phyloP scores from a whole-genome alignment of 2,329 filamentous ascomycete genomes.

The Camillea tinctor region DNA sequence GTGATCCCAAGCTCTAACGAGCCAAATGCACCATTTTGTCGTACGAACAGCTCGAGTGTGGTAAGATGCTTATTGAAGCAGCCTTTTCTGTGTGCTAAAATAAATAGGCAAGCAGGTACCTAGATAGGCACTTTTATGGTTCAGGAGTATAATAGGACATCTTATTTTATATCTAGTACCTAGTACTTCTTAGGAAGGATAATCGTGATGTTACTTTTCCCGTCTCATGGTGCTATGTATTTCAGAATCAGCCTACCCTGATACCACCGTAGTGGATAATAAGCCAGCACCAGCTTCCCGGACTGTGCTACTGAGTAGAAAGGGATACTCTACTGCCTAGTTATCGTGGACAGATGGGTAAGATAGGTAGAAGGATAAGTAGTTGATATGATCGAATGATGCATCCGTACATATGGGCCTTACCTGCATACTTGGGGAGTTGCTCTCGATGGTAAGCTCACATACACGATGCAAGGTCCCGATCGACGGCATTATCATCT shows the following conservation, averaged over 20 bases:
- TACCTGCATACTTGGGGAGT: not conserved
- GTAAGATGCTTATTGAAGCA: not conserved
- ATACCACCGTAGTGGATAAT: not conserved
- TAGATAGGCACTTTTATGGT: no score
- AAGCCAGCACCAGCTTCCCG: not conserved
- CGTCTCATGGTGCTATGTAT: not conserved
- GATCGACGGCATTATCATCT: slow-evolving; percentile 9
- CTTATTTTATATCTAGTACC: not conserved
- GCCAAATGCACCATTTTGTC: not conserved
- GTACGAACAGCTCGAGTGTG: not conserved
- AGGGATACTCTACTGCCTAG: not conserved
- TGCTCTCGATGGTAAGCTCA: not conserved
- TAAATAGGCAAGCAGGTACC: no score
- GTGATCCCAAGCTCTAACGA: not conserved
- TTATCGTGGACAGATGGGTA: no score
- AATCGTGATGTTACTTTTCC: not conserved
- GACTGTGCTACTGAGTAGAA: not conserved
- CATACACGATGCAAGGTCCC: slow-evolving; percentile 15
- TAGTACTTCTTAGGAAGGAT: not conserved
- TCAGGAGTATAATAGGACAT: not conserved
- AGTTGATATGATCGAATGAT: not conserved
- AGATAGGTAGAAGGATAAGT: not conserved
- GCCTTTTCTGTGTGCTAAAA: not conserved
- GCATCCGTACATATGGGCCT: not conserved
- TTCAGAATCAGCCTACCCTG: not conserved